Evolutionary conservation across 2,329 filamentous ascomycete genomes (phyloP), one percentile per base, ranked within the genome.

Genomic region (Xylariomycetidae sp.): DNA sequence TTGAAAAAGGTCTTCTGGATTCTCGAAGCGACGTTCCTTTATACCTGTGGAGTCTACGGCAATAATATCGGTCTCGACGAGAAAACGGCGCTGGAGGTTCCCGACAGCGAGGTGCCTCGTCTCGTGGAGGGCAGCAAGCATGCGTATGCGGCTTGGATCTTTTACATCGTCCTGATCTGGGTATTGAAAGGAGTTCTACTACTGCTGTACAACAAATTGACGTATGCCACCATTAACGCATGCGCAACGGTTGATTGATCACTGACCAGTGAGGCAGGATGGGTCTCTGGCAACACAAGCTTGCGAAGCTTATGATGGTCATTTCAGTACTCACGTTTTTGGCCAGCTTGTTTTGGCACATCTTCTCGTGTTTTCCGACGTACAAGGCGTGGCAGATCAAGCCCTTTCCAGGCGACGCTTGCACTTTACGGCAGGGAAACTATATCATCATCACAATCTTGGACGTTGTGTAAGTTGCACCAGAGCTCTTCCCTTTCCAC

Each of bases 161-260:
- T 50, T 48, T 59, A 58, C 32, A 51, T 59, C 16, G 49, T 41
- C 25, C 47, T 54, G 34, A 50, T 58, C 5, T 59, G 55, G 55
- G 50, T 38, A 17, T 31, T 57, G 16, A 58, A 59, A 29, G 51
- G 45, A 3, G 49, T 59, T n/a, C 37, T 59, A 5, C 39, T 58
- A 9, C 50, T 48, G 26, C 45, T 58, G 5, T 59, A 56, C 32
- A 46, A 47, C 40, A 54, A 51, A 33, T 37, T 54, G 29, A 51
- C 49, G 49, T 51, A 41, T 13, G 48, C 43, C 7, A 20, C 16
- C 26, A 12, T 16, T 25, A n/a, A n/a, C 13, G 11, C 12, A 6
- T 13, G 16, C 3, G 12, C 25, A n/a, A 14, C 16, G 10, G n/a
- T 7, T 25, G 29, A 30, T 13, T 3, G 19, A 13, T 16, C 11